phyloP scores from a whole-genome alignment of 73 alveolate species.

The Tetrahymena borealis region DNA sequence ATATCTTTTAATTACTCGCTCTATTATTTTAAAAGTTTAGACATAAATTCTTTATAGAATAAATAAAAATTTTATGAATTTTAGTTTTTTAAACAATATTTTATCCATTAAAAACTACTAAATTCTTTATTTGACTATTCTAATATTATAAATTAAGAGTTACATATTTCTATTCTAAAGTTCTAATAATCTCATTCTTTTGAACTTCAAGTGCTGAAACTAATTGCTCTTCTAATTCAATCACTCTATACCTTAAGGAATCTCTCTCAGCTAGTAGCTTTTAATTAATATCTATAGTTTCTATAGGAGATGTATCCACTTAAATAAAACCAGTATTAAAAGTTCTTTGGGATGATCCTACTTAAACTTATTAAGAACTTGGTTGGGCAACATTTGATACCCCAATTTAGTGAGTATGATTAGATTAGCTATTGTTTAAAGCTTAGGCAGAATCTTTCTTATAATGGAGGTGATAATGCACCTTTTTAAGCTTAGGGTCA shows the following conservation, averaged over 20 bases:
- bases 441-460: background rate
- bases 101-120: too few species aligned
- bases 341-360: background rate
- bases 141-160: background rate
- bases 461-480: background rate
- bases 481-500: background rate
- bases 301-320: background rate
- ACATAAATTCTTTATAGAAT: too few species aligned
- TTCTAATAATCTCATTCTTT: background rate
- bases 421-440: background rate
- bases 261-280: background rate
- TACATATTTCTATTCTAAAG: background rate
- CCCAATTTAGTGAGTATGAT: background rate
- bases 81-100: too few species aligned
- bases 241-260: background rate
- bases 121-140: background rate
- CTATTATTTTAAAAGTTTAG: background rate
- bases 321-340: background rate
- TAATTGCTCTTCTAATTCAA: background rate
- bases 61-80: too few species aligned
- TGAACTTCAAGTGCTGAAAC: background rate
- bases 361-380: background rate
- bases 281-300: background rate
- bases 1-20: background rate
- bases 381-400: background rate